Conservation (phyloP, 2,329 filamentous ascomycete species). For the Nigrograna mackinnonii region DNA sequence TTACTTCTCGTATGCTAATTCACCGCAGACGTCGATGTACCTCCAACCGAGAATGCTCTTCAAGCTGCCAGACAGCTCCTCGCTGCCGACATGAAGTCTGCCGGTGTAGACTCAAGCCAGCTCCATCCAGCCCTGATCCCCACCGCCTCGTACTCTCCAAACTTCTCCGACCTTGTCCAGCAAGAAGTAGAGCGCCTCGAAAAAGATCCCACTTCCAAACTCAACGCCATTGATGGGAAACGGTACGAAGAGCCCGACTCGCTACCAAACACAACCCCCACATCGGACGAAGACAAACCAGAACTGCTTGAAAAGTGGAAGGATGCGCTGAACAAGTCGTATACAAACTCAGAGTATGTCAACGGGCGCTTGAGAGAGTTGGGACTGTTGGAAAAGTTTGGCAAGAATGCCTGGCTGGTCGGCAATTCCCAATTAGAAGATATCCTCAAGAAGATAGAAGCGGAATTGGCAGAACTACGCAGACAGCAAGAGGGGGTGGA, state of each 20-base stretch:
- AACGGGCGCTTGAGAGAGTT: slow-evolving; percentile 63
- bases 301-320: slow-evolving; percentile 52
- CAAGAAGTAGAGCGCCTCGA: slow-evolving; percentile 71
- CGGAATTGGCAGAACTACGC: slow-evolving; percentile 70
- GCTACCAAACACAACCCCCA: slow-evolving; percentile 46
- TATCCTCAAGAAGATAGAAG: slow-evolving; percentile 70
- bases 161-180: slow-evolving; percentile 68
- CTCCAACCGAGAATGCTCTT: slow-evolving; percentile 67
- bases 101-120: slow-evolving; percentile 48
- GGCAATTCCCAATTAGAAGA: slow-evolving; percentile 80
- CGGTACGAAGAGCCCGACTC: slow-evolving; percentile 82
- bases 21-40: slow-evolving; percentile 84
- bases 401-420: slow-evolving; percentile 90
- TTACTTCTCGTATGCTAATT: not conserved
- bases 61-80: slow-evolving; percentile 72
- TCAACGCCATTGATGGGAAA: slow-evolving; percentile 69
- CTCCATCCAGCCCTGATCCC: slow-evolving; percentile 63
- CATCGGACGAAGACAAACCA: slow-evolving; percentile 40
- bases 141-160: slow-evolving; percentile 50
- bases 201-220: slow-evolving; percentile 50
- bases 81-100: slow-evolving; percentile 56
- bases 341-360: slow-evolving; percentile 63
- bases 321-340: slow-evolving; percentile 57
- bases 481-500: slow-evolving; percentile 75
- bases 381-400: slow-evolving; percentile 75